Percentiles rank a stretch among this genome's conserved stretches.
These are phyloP conservation scores for Talaromyces sp. DNA, from an alignment of 2,329 filamentous ascomycete genomes.

Conservation along the genomic window DNA sequence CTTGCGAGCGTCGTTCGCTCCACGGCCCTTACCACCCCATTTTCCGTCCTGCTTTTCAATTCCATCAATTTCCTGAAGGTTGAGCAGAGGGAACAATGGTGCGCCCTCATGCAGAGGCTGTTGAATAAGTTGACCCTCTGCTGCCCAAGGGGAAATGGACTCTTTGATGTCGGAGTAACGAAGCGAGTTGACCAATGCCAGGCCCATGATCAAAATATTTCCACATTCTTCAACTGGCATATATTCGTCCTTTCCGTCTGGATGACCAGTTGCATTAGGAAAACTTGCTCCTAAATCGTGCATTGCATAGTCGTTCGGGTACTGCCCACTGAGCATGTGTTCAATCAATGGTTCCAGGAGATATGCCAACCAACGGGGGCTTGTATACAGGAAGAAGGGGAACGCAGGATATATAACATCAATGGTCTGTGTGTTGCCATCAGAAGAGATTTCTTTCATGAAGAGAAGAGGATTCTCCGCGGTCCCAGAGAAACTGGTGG, in stretches of 20 bases:
- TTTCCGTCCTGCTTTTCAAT: slow-evolving; percentile 55
- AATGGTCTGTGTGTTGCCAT: slow-evolving; percentile 79
- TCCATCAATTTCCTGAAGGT: slow-evolving; percentile 44
- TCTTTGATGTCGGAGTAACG: slow-evolving; percentile 54
- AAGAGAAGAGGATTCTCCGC: slow-evolving; percentile 68
- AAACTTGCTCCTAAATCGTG: slow-evolving; percentile 50
- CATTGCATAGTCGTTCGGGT: slow-evolving; percentile 61
- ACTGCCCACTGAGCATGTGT: slow-evolving; percentile 75
- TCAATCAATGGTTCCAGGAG: slow-evolving; percentile 74
- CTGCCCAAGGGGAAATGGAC: slow-evolving; percentile 55
- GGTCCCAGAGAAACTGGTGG: slow-evolving; percentile 67
- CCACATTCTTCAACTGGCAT: slow-evolving; percentile 58
- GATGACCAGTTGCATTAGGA: slow-evolving; percentile 51
- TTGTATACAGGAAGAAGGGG: slow-evolving; percentile 81
- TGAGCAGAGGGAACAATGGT: slow-evolving; percentile 43
- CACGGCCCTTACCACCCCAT: slow-evolving; percentile 52
- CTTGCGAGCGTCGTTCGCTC: slow-evolving; percentile 52
- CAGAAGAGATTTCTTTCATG: slow-evolving; percentile 78
- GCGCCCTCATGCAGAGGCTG: slow-evolving; percentile 18
- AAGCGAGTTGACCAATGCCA: slow-evolving; percentile 70
- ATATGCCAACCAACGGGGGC: slow-evolving; percentile 73
- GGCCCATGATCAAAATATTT: slow-evolving; percentile 74
- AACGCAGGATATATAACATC: slow-evolving; percentile 84
- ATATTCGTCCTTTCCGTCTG: slow-evolving; percentile 48
- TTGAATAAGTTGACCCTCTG: slow-evolving; percentile 24